A percentile compares a stretch with the other conserved stretches of the same genome.
Evolutionary conservation across 495 filamentous ascomycete genomes (phyloP).

Genomic region (Rostrohypoxylon terebratum): DNA sequence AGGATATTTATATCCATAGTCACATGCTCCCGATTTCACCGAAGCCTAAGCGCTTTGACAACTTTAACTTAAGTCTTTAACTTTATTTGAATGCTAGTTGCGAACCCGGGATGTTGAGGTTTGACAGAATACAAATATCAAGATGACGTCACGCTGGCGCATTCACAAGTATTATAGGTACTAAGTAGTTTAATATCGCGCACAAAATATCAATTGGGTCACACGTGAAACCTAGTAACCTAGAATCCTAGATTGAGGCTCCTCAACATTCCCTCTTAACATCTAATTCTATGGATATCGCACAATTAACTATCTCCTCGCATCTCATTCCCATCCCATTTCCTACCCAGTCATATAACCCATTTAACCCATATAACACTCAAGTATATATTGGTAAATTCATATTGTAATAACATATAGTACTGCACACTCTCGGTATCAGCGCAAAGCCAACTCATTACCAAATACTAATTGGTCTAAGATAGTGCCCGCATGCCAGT

Average conservation of each 20-base stretch:
- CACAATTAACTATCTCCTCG: neutral
- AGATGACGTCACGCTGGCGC: constrained; percentile 4
- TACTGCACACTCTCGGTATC: constrained; percentile 20
- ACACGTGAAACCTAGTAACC: constrained; percentile 1
- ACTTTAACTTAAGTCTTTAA: too few relatives aligned
- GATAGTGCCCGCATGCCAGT: constrained; percentile 37
- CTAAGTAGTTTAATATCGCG: neutral
- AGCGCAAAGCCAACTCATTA: constrained; percentile 43
- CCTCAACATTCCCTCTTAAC: neutral
- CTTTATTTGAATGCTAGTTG: too few relatives aligned
- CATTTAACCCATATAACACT: too few relatives aligned
- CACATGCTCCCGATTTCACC: too few relatives aligned
- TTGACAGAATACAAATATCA: neutral
- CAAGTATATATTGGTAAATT: constrained; percentile 34
- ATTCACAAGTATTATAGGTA: neutral
- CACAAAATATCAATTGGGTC: constrained; percentile 1
- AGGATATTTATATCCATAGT: too few relatives aligned
- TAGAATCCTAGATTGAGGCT: neutral
- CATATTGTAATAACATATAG: constrained; percentile 36
- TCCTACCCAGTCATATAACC: neutral
- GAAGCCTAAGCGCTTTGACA: too few relatives aligned
- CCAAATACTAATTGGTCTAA: constrained; percentile 41
- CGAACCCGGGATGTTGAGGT: too few relatives aligned
- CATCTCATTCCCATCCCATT: neutral
- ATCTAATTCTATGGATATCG: neutral